A percentile compares a stretch with the other conserved stretches of the same genome.
Conservation (phyloP, 257 asterid genomes). For the Petrea volubilis region DNA sequence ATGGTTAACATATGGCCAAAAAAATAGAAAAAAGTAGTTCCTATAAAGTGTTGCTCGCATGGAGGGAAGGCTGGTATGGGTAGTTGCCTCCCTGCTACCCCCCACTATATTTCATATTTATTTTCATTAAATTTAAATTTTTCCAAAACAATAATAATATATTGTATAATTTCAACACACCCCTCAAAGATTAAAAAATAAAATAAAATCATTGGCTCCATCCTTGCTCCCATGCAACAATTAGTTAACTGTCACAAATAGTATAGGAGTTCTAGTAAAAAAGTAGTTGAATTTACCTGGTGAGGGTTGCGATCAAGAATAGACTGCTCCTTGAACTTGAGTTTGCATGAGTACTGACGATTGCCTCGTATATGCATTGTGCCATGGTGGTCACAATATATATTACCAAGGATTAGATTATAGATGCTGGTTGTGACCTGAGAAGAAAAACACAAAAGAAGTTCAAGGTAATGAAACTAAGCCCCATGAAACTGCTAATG, state of each 20-base stretch:
- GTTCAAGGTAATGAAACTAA: neutral
- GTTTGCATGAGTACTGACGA: slow-evolving; percentile 82
- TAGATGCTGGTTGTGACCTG: slow-evolving; percentile 93
- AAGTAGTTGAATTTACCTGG: slow-evolving; percentile 57
- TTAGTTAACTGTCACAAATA: slow-evolving; percentile 5
- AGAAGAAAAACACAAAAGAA: slow-evolving; percentile 13
- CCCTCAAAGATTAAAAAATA: no score
- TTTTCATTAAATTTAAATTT: no score
- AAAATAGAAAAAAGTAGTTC: neutral
- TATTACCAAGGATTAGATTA: slow-evolving; percentile 85
- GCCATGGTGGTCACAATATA: slow-evolving; percentile 94
- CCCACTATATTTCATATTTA: no score
- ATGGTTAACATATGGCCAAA: slow-evolving; percentile 12
- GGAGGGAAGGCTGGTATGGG: no score
- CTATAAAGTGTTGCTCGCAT: neutral
- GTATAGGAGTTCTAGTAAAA: neutral
- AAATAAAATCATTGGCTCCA: no score
- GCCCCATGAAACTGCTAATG: neutral
- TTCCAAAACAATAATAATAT: no score
- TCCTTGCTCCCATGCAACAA: neutral
- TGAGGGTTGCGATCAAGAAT: slow-evolving; percentile 93
- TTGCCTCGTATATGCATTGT: slow-evolving; percentile 82
- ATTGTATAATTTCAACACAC: no score
- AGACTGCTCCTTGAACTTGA: slow-evolving; percentile 96
- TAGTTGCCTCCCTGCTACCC: no score